phyloP scores from a whole-genome alignment of 768 basidiomycete species.

The Suillus discolor region DNA sequence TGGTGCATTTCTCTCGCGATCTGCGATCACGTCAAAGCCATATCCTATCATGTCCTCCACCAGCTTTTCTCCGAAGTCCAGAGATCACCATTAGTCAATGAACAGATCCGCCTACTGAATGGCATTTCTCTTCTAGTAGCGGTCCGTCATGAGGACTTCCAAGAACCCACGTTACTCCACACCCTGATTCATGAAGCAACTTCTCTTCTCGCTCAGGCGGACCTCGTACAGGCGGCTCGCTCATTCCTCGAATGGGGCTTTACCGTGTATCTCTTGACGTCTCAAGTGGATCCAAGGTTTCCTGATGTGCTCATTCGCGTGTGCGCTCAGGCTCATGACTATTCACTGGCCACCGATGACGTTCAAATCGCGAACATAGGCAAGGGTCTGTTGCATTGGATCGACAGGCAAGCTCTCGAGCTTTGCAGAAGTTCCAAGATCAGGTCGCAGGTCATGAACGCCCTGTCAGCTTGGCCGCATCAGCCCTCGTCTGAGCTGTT shows the following conservation, averaged over 20 bases:
- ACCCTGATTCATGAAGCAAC: slow-evolving; percentile 68
- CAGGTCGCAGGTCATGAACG: slow-evolving; percentile 48
- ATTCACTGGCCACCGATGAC: slow-evolving; percentile 37
- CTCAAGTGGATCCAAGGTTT: slow-evolving; percentile 51
- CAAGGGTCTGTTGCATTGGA: slow-evolving; percentile 58
- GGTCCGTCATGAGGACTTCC: slow-evolving; percentile 55
- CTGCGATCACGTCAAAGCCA: slow-evolving; percentile 50
- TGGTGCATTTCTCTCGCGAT: slow-evolving; percentile 57
- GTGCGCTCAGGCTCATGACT: slow-evolving; percentile 60
- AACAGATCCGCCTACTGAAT: slow-evolving; percentile 77
- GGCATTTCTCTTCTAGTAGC: slow-evolving; percentile 76
- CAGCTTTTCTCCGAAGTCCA: slow-evolving; percentile 71
- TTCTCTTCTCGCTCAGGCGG: slow-evolving; percentile 64
- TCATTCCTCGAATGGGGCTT: slow-evolving; percentile 83
- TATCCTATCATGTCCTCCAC: slow-evolving; percentile 78
- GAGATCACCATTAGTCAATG: slow-evolving; percentile 73
- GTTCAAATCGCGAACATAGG: slow-evolving; percentile 38
- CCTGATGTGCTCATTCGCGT: slow-evolving; percentile 73
- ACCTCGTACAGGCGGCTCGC: slow-evolving; percentile 68
- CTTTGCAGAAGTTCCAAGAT: slow-evolving; percentile 44
- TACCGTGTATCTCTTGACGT: slow-evolving; percentile 44
- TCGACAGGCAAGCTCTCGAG: slow-evolving; percentile 53
- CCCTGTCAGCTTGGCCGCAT: slow-evolving; percentile 78
- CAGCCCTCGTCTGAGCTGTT: slow-evolving; percentile 52
- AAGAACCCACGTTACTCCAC: slow-evolving; percentile 62